Conservation (phyloP, 139 green algal species). For the Coelastrella sp. region DNA sequence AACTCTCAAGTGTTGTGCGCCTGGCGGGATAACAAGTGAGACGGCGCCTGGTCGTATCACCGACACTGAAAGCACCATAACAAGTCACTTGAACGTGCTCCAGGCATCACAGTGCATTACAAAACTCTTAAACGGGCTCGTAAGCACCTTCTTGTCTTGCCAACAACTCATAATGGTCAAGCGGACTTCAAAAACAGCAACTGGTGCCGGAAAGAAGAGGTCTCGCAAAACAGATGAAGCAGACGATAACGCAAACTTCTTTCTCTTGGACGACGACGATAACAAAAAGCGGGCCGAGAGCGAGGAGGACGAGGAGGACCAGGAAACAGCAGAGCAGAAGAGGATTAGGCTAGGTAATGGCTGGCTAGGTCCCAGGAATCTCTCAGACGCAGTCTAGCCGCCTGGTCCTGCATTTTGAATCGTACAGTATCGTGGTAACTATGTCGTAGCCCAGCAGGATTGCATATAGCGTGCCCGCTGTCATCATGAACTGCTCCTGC, state of each 20-base stretch:
- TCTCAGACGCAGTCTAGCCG: too few relatives aligned
- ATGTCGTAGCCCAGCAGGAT: background rate
- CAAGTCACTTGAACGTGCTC: background rate
- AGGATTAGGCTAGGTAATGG: slow-evolving; percentile 77
- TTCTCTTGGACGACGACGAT: slow-evolving; percentile 64
- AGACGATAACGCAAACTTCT: slow-evolving; percentile 56
- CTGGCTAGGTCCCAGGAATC: background rate
- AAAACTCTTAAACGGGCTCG: background rate
- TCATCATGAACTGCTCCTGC: too few relatives aligned
- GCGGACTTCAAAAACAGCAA: background rate
- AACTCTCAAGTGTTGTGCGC: too few relatives aligned
- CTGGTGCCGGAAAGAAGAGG: background rate
- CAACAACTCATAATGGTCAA: background rate
- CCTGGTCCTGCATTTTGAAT: too few relatives aligned
- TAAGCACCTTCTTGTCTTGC: background rate
- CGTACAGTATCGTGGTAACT: background rate
- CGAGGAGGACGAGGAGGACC: slow-evolving; percentile 61
- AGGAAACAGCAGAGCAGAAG: slow-evolving; percentile 90
- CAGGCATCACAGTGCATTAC: background rate
- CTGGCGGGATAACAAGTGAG: background rate
- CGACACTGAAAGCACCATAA: background rate
- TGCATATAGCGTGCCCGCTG: too few relatives aligned
- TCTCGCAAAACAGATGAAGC: slow-evolving; percentile 38
- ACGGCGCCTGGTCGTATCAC: background rate
- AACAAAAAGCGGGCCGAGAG: slow-evolving; percentile 12